These are phyloP conservation scores for Pichia cephalocereana DNA, from an alignment of 805 yeast species.

Conservation along the genomic window DNA sequence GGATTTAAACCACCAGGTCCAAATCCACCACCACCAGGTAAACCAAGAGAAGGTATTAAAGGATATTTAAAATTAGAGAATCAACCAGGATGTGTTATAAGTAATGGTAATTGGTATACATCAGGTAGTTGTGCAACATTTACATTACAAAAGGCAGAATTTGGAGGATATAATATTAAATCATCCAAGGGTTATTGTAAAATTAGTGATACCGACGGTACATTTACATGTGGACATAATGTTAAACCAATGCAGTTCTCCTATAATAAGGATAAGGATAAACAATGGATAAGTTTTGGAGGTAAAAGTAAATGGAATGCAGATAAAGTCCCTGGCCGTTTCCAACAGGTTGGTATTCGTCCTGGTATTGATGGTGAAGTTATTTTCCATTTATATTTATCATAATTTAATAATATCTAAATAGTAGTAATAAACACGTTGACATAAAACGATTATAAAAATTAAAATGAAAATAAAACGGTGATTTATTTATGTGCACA, in stretches of 20 bases:
- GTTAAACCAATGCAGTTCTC: constrained; percentile 48
- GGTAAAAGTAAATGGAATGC: constrained; percentile 59
- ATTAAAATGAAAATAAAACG: too few relatives aligned
- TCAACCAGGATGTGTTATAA: constrained; percentile 68
- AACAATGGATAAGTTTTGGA: constrained; percentile 46
- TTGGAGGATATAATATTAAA: constrained; percentile 64
- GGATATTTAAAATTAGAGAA: constrained; percentile 45
- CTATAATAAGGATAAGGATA: constrained; percentile 36
- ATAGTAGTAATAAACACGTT: too few relatives aligned
- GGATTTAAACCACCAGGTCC: constrained; percentile 23
- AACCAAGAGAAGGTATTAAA: constrained; percentile 32
- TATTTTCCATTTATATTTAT: constrained; percentile 25
- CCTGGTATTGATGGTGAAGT: constrained; percentile 34
- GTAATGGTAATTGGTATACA: constrained; percentile 77
- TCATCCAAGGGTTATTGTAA: constrained; percentile 74
- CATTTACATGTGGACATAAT: constrained; percentile 23
- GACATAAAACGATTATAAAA: too few relatives aligned
- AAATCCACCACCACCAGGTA: constrained; percentile 25
- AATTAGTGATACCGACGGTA: constrained; percentile 25
- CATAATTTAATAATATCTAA: too few relatives aligned
- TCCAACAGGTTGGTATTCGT: constrained; percentile 39
- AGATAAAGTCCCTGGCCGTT: constrained; percentile 31
- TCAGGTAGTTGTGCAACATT: constrained; percentile 83
- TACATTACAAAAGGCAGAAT: constrained; percentile 44
- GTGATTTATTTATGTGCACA: too few relatives aligned